Evolutionary conservation across 306 rosid genomes (phyloP).

Genomic region (Calophaca sinica): DNA sequence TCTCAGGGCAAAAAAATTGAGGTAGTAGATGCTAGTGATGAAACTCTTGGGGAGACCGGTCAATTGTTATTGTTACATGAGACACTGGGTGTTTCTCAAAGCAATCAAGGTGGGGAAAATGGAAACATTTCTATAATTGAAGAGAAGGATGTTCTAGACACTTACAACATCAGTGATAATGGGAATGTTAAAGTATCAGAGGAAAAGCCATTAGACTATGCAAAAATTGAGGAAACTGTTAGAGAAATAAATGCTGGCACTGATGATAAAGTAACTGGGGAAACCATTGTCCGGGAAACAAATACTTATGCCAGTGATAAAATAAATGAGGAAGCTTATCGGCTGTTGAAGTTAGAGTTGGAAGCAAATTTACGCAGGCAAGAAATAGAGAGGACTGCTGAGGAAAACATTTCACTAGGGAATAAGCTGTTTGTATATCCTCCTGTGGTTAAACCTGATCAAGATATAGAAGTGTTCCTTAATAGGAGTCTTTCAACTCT

Average conservation of each 20-base stretch:
- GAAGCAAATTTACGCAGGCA: slow-evolving; percentile 57
- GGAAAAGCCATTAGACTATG: not conserved
- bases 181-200: slow-evolving; percentile 35
- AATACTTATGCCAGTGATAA: not conserved
- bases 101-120: too few relatives aligned
- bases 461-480: slow-evolving; percentile 69
- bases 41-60: too few relatives aligned
- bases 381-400: slow-evolving; percentile 68
- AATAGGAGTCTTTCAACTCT: slow-evolving; percentile 68
- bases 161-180: slow-evolving; percentile 19
- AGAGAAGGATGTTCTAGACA: slow-evolving; percentile 42
- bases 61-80: too few relatives aligned
- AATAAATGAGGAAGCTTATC: slow-evolving; percentile 49
- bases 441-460: slow-evolving; percentile 64
- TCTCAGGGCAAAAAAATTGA: too few relatives aligned
- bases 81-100: too few relatives aligned
- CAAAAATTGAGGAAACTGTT: too few relatives aligned
- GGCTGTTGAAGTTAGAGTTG: slow-evolving; percentile 54
- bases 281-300: slow-evolving; percentile 36
- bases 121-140: slow-evolving; percentile 30
- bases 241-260: slow-evolving; percentile 20
- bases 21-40: too few relatives aligned
- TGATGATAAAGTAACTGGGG: slow-evolving; percentile 40
- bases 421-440: slow-evolving; percentile 75
- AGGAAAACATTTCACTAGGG: slow-evolving; percentile 59